Evolutionary conservation across 2,329 filamentous ascomycete species (phyloP), one percentile per base, ranked within the genome.

Genomic region (Coniochaeta sp.): DNA sequence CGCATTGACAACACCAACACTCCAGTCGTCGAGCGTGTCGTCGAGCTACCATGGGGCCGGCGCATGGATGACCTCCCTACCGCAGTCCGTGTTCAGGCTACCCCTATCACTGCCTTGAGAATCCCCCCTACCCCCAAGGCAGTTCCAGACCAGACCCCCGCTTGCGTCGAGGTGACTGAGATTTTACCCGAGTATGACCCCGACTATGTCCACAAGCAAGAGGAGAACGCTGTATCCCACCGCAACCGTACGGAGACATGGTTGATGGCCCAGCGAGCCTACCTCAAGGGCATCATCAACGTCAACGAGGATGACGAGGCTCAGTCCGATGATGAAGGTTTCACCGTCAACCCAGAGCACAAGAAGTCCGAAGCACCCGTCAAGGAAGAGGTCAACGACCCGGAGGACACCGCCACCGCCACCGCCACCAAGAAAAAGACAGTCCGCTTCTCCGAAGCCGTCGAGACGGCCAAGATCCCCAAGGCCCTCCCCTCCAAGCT

Each of bases 221-320:
- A 87, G 62, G 75, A 86, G 57, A 78, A 78, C 40, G 84, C 88
- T 7, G 73, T 85, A 18, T 81, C 79, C n/a, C 89, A 91, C 61
- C 72, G 94, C 49, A 89, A 94, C 67, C 84, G 91, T 56, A 97
- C 92, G 4, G 86, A 88, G 61, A 70, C 89, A 42, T 97, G 92
- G 92, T 79, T 97, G 27, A 74, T 83, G 60, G 87, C 90, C 7
- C 92, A 97, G 67, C 84, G 84, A 52, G 77, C 83, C 13, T 94
- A 95, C 60, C 78, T 92, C 52, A 77, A 83, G 40, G 84, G 84
- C 20, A 74, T 91, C 3, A 81, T 77, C 51, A 78, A 81, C 52
- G 71, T 81, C 54, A 58, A 57, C 1, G 60, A 60, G 12, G 73
- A 82, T 40, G 71, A 76, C 22, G 67, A 73, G n/a, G 10, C 57